phyloP scores from a whole-genome alignment of 139 green algal genomes.

The Chlamydomonas asymmetrica region DNA sequence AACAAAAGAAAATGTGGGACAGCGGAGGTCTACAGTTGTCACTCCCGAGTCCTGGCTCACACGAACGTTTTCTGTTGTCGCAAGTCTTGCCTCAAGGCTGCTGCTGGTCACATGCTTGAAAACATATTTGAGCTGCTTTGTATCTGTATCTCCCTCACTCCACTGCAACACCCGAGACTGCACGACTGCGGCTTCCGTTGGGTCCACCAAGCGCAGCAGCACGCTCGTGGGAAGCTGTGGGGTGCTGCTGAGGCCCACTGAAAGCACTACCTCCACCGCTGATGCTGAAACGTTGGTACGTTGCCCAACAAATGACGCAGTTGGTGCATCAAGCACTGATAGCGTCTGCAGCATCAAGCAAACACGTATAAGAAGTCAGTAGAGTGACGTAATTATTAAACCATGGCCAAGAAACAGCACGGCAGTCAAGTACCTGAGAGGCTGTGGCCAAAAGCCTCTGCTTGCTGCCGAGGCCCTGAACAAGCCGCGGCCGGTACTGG shows the following conservation, averaged over 20 bases:
- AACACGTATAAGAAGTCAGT: no score
- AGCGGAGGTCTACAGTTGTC: not conserved
- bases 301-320: not conserved
- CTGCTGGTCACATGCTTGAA: not conserved
- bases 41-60: not conserved
- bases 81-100: no score
- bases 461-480: no score
- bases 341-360: not conserved
- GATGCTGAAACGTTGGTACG: not conserved
- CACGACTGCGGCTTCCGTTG: not conserved
- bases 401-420: no score
- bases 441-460: no score
- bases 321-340: not conserved
- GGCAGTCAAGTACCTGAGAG: no score
- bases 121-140: not conserved
- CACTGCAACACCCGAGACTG: not conserved
- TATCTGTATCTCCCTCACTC: not conserved
- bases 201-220: constrained; percentile 7
- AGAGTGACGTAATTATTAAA: no score
- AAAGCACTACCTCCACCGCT: not conserved
- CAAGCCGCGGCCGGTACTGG: no score
- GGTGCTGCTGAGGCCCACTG: not conserved
- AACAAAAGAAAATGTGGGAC: no score
- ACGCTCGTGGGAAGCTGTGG: not conserved
- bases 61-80: not conserved